These are phyloP conservation scores for Fragosphaeria purpurea DNA, from an alignment of 2,329 filamentous ascomycete genomes.

Conservation along the genomic window DNA sequence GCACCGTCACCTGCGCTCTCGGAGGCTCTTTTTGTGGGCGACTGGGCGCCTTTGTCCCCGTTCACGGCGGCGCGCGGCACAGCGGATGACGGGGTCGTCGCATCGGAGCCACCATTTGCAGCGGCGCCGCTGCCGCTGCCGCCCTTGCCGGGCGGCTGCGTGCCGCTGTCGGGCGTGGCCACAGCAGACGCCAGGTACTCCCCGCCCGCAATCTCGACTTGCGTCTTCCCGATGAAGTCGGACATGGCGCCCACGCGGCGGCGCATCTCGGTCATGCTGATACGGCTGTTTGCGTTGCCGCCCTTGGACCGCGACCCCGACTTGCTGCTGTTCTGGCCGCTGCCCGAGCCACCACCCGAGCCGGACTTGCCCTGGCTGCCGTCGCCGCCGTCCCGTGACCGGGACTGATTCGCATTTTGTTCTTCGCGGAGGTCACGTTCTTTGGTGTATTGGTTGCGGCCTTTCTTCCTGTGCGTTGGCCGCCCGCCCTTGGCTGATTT, in stretches of 20 bases:
- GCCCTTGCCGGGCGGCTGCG: constrained; percentile 27
- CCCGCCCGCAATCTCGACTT: constrained; percentile 73
- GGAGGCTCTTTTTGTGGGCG: too few relatives aligned
- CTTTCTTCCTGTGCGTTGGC: constrained; percentile 55
- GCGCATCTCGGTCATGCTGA: constrained; percentile 82
- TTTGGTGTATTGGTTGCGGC: constrained; percentile 75
- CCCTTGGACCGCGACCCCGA: constrained; percentile 42
- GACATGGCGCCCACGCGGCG: constrained; percentile 74
- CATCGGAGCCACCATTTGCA: neutral
- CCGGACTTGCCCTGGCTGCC: constrained; percentile 24
- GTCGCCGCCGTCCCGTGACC: constrained; percentile 41
- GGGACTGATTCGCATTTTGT: constrained; percentile 46
- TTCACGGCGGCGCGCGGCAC: neutral
- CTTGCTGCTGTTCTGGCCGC: constrained; percentile 29
- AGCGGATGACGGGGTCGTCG: constrained; percentile 1
- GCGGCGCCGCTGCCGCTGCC: neutral
- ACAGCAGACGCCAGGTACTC: constrained; percentile 8
- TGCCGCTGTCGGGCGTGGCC: neutral
- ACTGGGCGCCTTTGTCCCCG: constrained; percentile 1
- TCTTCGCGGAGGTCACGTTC: constrained; percentile 54
- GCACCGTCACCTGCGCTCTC: too few relatives aligned
- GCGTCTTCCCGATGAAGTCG: constrained; percentile 81
- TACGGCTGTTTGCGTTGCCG: constrained; percentile 49
- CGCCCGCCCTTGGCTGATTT: constrained; percentile 50
- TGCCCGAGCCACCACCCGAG: constrained; percentile 16